phyloP scores from a whole-genome alignment of 495 filamentous ascomycete species.

The Trichoderma orchidacearum region DNA sequence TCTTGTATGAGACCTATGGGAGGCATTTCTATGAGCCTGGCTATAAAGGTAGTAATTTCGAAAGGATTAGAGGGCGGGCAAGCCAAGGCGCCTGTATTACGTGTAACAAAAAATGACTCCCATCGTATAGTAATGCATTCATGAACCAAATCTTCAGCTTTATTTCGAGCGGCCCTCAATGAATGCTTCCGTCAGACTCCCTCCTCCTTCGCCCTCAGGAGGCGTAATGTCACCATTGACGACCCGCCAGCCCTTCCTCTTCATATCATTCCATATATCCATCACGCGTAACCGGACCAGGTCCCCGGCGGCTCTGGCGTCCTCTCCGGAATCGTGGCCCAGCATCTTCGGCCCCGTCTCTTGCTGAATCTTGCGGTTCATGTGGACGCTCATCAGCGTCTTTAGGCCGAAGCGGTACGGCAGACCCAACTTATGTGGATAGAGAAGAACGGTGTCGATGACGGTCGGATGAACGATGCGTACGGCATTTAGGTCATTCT shows the following conservation, averaged over 20 bases:
- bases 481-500: conserved; percentile 80
- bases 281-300: conserved; percentile 55
- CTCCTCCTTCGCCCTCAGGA: conserved; percentile 14
- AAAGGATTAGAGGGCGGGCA: too few species aligned
- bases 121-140: too few species aligned
- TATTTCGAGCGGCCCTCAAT: not conserved
- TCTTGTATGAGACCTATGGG: too few species aligned
- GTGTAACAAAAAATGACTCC: too few species aligned
- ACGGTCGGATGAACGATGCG: conserved; percentile 74
- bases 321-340: conserved; percentile 82
- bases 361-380: conserved; percentile 66
- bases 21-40: too few species aligned
- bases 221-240: conserved; percentile 34
- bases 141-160: too few species aligned
- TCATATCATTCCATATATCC: conserved; percentile 50
- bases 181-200: not conserved
- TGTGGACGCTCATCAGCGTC: conserved; percentile 44
- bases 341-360: conserved; percentile 36
- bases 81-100: too few species aligned
- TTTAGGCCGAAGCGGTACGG: conserved; percentile 67
- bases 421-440: conserved; percentile 59
- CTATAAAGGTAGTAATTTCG: too few species aligned
- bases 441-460: conserved; percentile 78
- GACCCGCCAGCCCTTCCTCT: conserved; percentile 49
- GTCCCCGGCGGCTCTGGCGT: conserved; percentile 78